phyloP scores from a whole-genome alignment of 2,329 filamentous ascomycete genomes.

The Phaeosphaeria sp. region DNA sequence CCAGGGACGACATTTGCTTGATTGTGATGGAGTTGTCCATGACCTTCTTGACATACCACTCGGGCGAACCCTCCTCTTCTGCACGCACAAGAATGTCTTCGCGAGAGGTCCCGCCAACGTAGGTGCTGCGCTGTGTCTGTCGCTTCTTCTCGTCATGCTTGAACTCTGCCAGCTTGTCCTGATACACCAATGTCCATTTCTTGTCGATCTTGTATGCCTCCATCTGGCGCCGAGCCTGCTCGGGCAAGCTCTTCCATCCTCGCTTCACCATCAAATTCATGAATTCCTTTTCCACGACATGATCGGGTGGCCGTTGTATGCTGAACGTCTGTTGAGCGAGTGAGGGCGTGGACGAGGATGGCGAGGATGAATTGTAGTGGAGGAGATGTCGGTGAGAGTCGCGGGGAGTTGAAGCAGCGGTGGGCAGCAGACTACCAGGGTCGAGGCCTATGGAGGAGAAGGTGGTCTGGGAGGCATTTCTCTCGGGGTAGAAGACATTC shows the following conservation, averaged over 20 bases:
- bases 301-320: slow-evolving; percentile 76
- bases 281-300: slow-evolving; percentile 89
- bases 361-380: slow-evolving; percentile 52
- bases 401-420: slow-evolving; percentile 48
- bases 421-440: slow-evolving; percentile 46
- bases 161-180: slow-evolving; percentile 91
- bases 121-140: slow-evolving; percentile 71
- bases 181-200: slow-evolving; percentile 97
- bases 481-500: slow-evolving; percentile 57
- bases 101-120: slow-evolving; percentile 58
- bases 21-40: slow-evolving; percentile 94
- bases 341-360: slow-evolving; percentile 56
- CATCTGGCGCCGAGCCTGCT: slow-evolving; percentile 95
- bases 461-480: slow-evolving; percentile 63
- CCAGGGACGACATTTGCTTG: slow-evolving; percentile 90
- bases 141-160: slow-evolving; percentile 93
- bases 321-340: slow-evolving; percentile 63
- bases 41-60: slow-evolving; percentile 97
- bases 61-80: slow-evolving; percentile 93
- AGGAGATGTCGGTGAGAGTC: slow-evolving; percentile 51
- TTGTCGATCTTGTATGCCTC: slow-evolving; percentile 90
- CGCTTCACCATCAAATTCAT: slow-evolving; percentile 94
- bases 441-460: slow-evolving; percentile 55
- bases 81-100: slow-evolving; percentile 74
- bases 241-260: slow-evolving; percentile 95